Base-by-base conservation (phyloP, 164 flowering plant genomes). In the Liquidambar formosana region DNA sequence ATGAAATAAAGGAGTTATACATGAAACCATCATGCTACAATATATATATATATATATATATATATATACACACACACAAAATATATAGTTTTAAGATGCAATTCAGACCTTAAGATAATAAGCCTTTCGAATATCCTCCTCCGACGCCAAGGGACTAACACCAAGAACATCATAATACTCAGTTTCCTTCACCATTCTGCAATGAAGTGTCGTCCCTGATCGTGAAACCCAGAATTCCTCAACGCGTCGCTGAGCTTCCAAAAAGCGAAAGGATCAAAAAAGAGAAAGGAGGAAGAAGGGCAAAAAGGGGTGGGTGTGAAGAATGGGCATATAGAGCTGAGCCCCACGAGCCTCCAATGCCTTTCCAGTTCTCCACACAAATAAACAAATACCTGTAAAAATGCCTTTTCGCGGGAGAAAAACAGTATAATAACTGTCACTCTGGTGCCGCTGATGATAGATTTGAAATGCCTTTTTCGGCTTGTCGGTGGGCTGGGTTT, bases 141-240 rank as follows among this genome's bases (percentile, higher is more conserved):
- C 97, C 0, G 93, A 86, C 58, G 89, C 97, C 5, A 83, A 80
- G 11, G 97, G 83, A 67, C 43, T 56, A 26, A 94, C 91, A 10
- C 92, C 96, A 51, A 95, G 90, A 66, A 91, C 80, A 67, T 95
- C 97, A 71, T 95, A 95, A 61, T 81, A 92, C 83, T 88, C 96
- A 0, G 92, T 83, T 33, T 91, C 95, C 82, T 89, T 88, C 84
- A 84, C 93, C 96, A 90, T 91, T 67, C 60, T 76, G 41, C 33
- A 2, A 52, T 21, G 19, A 11, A n/a, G 13, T 22, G 47, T 56
- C 8, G 5, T 14, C 11, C 1, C 61, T 1, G 28, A 64, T 45
- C 16, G 10, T 15, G 13, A 43, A 25, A 2, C 25, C 57, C 28
- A 19, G 23, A 65, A 58, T 54, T 67, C 53, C 13, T 15, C 21